phyloP scores from a whole-genome alignment of 345 rosid species.

The Erodium maritimum region DNA sequence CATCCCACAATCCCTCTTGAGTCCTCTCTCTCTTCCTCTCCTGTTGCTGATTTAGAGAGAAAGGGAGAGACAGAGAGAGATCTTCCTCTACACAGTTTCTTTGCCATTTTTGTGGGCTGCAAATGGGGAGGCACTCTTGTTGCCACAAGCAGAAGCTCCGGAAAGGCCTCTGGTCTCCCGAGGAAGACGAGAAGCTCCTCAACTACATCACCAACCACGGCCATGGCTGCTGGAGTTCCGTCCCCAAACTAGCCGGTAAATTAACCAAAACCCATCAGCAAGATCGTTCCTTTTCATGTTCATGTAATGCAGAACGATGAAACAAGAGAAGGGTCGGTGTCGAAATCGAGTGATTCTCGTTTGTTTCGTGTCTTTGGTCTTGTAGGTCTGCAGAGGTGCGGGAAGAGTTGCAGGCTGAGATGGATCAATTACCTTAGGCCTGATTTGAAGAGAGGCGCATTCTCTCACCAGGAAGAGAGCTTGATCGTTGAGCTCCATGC shows the following conservation, averaged over 20 bases:
- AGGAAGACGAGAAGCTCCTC: conserved; percentile 79
- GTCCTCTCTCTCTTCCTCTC: not conserved
- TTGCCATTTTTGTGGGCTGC: conserved; percentile 7
- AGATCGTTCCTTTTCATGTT: not conserved
- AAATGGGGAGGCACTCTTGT: conserved; percentile 78
- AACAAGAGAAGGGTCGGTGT: not conserved
- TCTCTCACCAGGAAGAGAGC: conserved; percentile 65
- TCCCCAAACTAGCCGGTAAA: conserved; percentile 66
- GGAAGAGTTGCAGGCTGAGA: conserved; percentile 71
- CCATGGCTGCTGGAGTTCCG: conserved; percentile 85
- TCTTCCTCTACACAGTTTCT: not conserved
- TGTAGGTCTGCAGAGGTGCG: conserved; percentile 68
- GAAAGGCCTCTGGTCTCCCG: conserved; percentile 89
- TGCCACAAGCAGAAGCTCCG: conserved; percentile 70
- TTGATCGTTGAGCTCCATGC: conserved; percentile 68
- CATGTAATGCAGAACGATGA: not conserved
- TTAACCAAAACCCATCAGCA: not conserved
- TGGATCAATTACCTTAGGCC: conserved; percentile 87
- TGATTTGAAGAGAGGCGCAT: conserved; percentile 81
- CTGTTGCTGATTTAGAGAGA: not conserved
- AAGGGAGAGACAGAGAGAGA: no score
- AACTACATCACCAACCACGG: conserved; percentile 57
- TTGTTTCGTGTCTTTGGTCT: not conserved
- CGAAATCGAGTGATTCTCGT: not conserved
- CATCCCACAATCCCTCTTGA: not conserved